Evolutionary conservation across 345 rosid species (phyloP), one percentile per base, ranked within the genome.

Genomic region (Bruguiera gymnorhiza): DNA sequence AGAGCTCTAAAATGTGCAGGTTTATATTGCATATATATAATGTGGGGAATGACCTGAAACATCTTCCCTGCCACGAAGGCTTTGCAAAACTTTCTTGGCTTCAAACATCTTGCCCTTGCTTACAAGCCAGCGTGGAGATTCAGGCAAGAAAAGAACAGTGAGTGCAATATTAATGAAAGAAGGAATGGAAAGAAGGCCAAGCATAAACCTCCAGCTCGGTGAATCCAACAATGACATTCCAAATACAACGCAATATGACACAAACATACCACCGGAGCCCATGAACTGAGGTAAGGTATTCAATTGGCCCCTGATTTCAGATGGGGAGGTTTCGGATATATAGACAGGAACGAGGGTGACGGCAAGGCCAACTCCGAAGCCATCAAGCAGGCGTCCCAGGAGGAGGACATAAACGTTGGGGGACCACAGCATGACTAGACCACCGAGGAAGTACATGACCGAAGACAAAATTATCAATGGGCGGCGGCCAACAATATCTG

Each of bases 141-240:
- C 82, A 2, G 86, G 86, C 80, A 83, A 60, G 77, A 63, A 75
- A 62, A 80, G 59, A n/a, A 83, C 54, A 2, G 81, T 66, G 66
- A 83, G 50, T 1, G 53, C 65, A 0, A 83, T 62, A 34, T 75
- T 80, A 56, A 23, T 9, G 2, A 80, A 43, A 24, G 86, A 78
- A 19, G 84, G 86, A 43, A 83, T 58, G 13, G 82, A 73, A 43
- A 83, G 86, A 57, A 80, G 71, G 2, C 86, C 86, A 23, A 83
- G 86, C 86, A 83, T 83, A 3, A 83, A 20, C 75, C 86, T 75
- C 86, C 86, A 83, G 59, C 72, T 83, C 8, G 86, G 86, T 10
- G 78, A 63, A 9, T 64, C 76, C 82, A 67, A 60, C 43, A 80
- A 32, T 4, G 86, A 83, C 82, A 83, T 78, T 11, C 75, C 73